Conservation (phyloP, 2,329 filamentous ascomycete genomes). For the Trichoderma brevicompactum region DNA sequence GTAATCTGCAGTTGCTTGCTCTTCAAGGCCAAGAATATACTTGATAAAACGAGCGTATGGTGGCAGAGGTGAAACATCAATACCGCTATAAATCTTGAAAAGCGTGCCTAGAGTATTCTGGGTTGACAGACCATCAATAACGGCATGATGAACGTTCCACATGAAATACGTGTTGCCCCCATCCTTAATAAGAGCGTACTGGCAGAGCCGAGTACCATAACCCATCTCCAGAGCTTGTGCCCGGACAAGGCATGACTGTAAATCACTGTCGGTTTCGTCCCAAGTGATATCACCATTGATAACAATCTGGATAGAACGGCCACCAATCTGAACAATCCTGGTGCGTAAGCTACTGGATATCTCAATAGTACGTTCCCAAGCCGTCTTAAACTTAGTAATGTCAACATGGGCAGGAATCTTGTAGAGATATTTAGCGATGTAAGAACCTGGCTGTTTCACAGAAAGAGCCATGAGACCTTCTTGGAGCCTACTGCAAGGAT, state of each 20-base stretch:
- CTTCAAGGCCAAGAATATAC: slow-evolving; percentile 15
- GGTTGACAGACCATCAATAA: slow-evolving; percentile 12
- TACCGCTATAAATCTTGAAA: not conserved
- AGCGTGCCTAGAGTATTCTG: not conserved
- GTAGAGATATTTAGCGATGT: slow-evolving; percentile 40
- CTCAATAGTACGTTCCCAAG: slow-evolving; percentile 33
- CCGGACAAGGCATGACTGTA: not conserved
- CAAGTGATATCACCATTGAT: slow-evolving; percentile 26
- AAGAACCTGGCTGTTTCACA: slow-evolving; percentile 39
- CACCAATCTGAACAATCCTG: slow-evolving; percentile 31
- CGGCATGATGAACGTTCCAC: slow-evolving; percentile 22
- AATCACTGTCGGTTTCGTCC: not conserved
- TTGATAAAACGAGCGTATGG: slow-evolving; percentile 17
- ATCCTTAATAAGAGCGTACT: not conserved
- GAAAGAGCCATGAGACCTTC: slow-evolving; percentile 39
- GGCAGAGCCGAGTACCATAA: slow-evolving; percentile 19
- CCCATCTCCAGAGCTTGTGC: slow-evolving; percentile 16
- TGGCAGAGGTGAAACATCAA: not conserved
- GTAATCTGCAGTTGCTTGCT: slow-evolving; percentile 11
- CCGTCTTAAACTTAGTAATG: slow-evolving; percentile 28
- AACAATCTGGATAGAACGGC: slow-evolving; percentile 28
- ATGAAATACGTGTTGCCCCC: slow-evolving; percentile 2
- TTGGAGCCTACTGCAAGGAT: slow-evolving; percentile 33
- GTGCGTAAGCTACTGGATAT: slow-evolving; percentile 32
- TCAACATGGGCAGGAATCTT: slow-evolving; percentile 30